Conservation (phyloP, 2,329 filamentous ascomycete genomes). For the Scytalidium sp. region DNA sequence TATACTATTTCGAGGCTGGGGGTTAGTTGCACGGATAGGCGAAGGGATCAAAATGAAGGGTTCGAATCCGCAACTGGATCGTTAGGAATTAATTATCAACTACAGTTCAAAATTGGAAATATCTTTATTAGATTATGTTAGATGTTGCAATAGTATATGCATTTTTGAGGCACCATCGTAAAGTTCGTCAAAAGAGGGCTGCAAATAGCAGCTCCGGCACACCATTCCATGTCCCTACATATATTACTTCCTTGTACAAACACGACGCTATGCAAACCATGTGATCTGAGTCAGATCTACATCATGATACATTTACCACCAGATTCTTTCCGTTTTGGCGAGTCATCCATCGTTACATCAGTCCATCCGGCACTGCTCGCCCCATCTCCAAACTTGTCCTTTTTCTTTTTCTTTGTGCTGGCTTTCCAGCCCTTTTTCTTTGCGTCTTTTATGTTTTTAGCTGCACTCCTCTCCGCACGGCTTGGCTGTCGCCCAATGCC, state of each 20-base stretch:
- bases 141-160: too few species aligned
- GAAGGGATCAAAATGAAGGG: too few species aligned
- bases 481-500: conserved; percentile 36
- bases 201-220: neutral
- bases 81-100: too few species aligned
- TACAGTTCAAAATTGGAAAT: too few species aligned
- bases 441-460: conserved; percentile 61
- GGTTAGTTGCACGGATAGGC: too few species aligned
- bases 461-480: conserved; percentile 56
- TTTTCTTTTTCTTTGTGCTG: conserved; percentile 35
- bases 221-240: neutral
- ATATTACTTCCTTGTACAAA: neutral
- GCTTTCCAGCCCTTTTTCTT: conserved; percentile 53
- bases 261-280: neutral
- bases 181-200: too few species aligned
- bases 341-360: conserved; percentile 34
- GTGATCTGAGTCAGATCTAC: conserved; percentile 32
- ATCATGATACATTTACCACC: conserved; percentile 52
- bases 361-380: conserved; percentile 51
- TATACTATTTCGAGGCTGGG: too few species aligned
- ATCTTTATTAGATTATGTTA: too few species aligned
- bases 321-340: conserved; percentile 24
- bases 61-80: too few species aligned
- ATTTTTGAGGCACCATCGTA: too few species aligned
- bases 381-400: conserved; percentile 38